phyloP scores from a whole-genome alignment of 139 green algal genomes.

The Ettlia oleoabundans region DNA sequence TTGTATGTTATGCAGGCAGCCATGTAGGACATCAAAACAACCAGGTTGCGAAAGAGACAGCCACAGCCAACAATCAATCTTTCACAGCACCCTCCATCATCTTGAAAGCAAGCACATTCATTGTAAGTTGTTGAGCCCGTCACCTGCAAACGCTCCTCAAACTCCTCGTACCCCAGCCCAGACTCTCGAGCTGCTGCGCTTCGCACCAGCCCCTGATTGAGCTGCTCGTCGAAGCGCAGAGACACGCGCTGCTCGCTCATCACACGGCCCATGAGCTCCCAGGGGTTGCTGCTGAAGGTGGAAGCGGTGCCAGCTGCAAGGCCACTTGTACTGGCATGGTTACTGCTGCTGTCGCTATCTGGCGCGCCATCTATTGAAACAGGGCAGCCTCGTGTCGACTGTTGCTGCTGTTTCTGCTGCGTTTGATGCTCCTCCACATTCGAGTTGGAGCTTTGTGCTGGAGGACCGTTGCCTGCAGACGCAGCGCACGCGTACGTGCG shows the following conservation, averaged over 20 bases:
- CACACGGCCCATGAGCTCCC: constrained; percentile 38
- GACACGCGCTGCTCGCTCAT: constrained; percentile 12
- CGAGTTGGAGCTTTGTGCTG: neutral
- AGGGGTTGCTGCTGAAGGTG: neutral
- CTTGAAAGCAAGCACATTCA: no score
- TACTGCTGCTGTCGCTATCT: no score
- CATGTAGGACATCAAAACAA: no score
- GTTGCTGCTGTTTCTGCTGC: neutral
- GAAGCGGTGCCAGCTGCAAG: neutral
- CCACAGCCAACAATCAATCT: no score
- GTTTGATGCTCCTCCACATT: neutral
- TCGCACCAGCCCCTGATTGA: constrained; percentile 30
- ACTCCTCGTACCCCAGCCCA: constrained; percentile 11
- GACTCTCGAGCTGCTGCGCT: constrained; percentile 7
- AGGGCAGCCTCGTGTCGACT: no score
- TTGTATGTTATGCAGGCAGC: no score
- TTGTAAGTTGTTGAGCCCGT: no score
- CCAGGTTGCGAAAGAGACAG: no score
- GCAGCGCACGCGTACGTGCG: no score
- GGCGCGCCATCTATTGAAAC: no score
- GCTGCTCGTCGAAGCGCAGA: neutral
- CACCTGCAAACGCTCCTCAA: constrained; percentile 28
- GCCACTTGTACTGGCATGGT: neutral
- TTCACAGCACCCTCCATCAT: no score
- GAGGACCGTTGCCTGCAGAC: no score